A percentile compares a stretch with the other conserved stretches of the same genome.
Conservation (phyloP, 495 filamentous ascomycete genomes). For the Penicillium tannophilum region DNA sequence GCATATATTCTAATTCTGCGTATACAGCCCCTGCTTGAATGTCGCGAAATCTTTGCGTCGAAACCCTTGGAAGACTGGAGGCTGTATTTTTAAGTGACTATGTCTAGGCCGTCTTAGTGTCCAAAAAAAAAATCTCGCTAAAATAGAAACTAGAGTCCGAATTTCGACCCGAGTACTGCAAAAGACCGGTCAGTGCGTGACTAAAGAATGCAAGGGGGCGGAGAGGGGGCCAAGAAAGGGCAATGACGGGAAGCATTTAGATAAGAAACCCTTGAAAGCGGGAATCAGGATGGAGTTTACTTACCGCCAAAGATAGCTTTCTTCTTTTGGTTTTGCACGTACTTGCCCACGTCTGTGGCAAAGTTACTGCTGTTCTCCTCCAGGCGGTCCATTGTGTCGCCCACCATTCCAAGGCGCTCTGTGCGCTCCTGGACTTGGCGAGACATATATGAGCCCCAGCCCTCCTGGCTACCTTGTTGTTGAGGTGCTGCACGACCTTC, state of each 20-base stretch:
- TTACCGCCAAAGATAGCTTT: slow-evolving; percentile 70
- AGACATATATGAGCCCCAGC: slow-evolving; percentile 72
- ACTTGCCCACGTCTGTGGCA: slow-evolving; percentile 85
- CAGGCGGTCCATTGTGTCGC: slow-evolving; percentile 80
- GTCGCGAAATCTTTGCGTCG: not conserved
- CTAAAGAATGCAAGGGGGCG: slow-evolving; percentile 28
- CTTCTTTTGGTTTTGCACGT: slow-evolving; percentile 80
- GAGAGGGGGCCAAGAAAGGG: slow-evolving; percentile 3
- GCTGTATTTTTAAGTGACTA: not conserved
- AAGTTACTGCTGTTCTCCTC: slow-evolving; percentile 79
- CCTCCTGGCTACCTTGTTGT: slow-evolving; percentile 46
- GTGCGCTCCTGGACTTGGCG: slow-evolving; percentile 87
- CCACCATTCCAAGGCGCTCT: slow-evolving; percentile 77
- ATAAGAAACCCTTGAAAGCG: not conserved
- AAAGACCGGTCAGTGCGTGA: slow-evolving; percentile 25
- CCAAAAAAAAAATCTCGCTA: not conserved
- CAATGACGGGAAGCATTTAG: not conserved
- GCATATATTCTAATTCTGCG: not conserved
- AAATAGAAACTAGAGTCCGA: slow-evolving; percentile 33
- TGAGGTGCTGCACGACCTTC: slow-evolving; percentile 33
- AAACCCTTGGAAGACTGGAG: not conserved
- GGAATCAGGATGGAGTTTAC: slow-evolving; percentile 23
- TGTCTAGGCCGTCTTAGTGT: slow-evolving; percentile 1
- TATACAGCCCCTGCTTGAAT: not conserved
- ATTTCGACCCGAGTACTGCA: slow-evolving; percentile 47